phyloP scores from a whole-genome alignment of 257 asterid genomes.

The Lycium ferocissimum region DNA sequence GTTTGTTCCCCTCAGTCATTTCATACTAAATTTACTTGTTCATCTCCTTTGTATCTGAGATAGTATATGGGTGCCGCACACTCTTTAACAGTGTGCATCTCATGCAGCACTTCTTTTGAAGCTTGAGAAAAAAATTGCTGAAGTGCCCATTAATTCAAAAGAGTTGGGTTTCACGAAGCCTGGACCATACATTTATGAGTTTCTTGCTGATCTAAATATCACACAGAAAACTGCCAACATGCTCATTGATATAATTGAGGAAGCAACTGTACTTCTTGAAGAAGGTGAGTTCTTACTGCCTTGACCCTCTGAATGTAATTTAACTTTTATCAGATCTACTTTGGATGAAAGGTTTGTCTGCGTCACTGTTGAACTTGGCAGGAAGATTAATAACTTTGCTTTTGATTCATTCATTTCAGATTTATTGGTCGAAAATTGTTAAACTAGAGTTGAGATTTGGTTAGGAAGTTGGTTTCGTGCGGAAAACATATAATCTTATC shows the following conservation, averaged over 20 bases:
- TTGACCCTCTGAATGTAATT: constrained; percentile 34
- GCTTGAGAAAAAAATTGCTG: constrained; percentile 89
- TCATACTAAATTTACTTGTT: constrained; percentile 9
- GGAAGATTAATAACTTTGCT: neutral
- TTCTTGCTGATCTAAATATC: constrained; percentile 81
- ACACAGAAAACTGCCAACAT: constrained; percentile 68
- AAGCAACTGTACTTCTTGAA: constrained; percentile 81
- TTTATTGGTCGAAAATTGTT: constrained; percentile 20
- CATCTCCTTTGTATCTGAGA: constrained; percentile 8
- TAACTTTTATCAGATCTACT: constrained; percentile 24
- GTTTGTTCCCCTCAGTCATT: neutral
- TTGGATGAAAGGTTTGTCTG: constrained; percentile 21
- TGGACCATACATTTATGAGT: constrained; percentile 92
- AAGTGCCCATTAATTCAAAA: constrained; percentile 82
- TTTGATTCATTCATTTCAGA: neutral
- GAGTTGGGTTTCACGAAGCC: constrained; percentile 91
- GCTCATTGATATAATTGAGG: constrained; percentile 80
- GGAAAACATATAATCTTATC: neutral
- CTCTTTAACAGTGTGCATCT: constrained; percentile 42
- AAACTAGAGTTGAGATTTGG: constrained; percentile 11
- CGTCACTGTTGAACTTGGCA: constrained; percentile 8
- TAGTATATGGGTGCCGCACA: neutral
- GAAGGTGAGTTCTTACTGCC: constrained; percentile 68
- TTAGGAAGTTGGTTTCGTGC: neutral
- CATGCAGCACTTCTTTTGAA: constrained; percentile 90